Conservation (phyloP, 2,329 filamentous ascomycete genomes). For the Aspergillus ibericus region DNA sequence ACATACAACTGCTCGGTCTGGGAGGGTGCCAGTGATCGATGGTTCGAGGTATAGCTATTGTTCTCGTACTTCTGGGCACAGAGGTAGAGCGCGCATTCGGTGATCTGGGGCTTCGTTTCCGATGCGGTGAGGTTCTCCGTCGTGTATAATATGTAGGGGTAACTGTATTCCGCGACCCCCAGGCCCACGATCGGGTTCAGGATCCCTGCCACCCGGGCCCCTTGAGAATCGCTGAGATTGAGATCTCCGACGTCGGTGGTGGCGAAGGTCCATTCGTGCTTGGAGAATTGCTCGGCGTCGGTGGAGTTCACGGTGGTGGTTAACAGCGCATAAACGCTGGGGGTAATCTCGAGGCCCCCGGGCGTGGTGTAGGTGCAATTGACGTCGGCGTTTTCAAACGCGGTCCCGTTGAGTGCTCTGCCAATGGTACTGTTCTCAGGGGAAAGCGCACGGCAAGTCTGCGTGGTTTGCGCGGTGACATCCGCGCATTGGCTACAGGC, state of each 20-base stretch:
- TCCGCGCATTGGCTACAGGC: slow-evolving; percentile 20
- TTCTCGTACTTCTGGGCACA: background rate
- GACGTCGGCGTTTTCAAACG: background rate
- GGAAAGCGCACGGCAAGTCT: slow-evolving; percentile 6
- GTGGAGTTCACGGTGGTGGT: background rate
- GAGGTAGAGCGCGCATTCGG: background rate
- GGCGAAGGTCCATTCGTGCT: background rate
- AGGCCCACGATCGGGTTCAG: background rate
- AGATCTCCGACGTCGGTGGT: background rate
- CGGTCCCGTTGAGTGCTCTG: background rate
- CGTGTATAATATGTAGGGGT: background rate
- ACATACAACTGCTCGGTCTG: background rate
- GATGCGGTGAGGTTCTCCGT: background rate
- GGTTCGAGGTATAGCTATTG: background rate
- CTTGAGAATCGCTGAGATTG: background rate
- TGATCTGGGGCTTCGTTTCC: background rate
- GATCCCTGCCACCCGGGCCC: background rate
- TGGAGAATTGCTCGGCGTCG: background rate
- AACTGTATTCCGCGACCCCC: background rate
- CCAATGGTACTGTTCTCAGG: background rate
- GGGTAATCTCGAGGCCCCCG: background rate
- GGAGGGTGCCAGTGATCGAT: background rate
- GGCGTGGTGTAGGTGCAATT: slow-evolving; percentile 11
- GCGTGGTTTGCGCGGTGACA: slow-evolving; percentile 9
- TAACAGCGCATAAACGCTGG: background rate